Percentiles rank a stretch among this genome's conserved stretches.
Evolutionary conservation across 306 rosid genomes (phyloP).

Genomic region (Trifolium repens): DNA sequence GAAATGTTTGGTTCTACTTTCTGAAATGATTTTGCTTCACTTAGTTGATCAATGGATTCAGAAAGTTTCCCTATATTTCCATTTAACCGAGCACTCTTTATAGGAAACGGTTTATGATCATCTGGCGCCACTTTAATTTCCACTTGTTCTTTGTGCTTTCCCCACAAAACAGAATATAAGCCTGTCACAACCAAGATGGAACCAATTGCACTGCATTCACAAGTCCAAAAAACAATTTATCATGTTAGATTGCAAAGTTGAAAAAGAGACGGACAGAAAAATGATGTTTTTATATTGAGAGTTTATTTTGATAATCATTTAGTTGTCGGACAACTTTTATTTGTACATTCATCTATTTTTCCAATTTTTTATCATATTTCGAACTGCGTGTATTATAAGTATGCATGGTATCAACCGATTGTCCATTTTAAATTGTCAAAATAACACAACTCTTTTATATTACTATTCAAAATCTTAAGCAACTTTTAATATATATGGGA

Average conservation of each 20-base stretch:
- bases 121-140: constrained; percentile 45
- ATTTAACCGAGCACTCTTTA: constrained; percentile 51
- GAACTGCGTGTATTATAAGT: too few relatives aligned
- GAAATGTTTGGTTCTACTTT: constrained; percentile 36
- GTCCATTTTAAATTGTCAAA: too few relatives aligned
- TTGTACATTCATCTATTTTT: too few relatives aligned
- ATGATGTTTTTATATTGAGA: too few relatives aligned
- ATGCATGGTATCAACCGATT: too few relatives aligned
- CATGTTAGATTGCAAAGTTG: not conserved
- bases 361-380: too few relatives aligned
- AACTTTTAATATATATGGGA: too few relatives aligned
- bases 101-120: constrained; percentile 52
- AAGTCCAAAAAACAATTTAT: not conserved
- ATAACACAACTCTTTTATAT: too few relatives aligned
- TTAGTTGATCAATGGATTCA: constrained; percentile 20
- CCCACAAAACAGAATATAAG: constrained; percentile 83
- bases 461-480: too few relatives aligned
- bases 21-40: constrained; percentile 25
- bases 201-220: constrained; percentile 64
- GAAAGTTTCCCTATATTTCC: constrained; percentile 15
- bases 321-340: too few relatives aligned
- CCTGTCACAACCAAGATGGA: constrained; percentile 70
- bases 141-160: constrained; percentile 72
- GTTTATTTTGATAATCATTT: too few relatives aligned
- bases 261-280: not conserved